Percentiles rank a stretch among this genome's conserved stretches.
These are phyloP conservation scores for Aspergillus spinulosporus DNA, from an alignment of 2,329 filamentous ascomycete species.

Conservation along the genomic window DNA sequence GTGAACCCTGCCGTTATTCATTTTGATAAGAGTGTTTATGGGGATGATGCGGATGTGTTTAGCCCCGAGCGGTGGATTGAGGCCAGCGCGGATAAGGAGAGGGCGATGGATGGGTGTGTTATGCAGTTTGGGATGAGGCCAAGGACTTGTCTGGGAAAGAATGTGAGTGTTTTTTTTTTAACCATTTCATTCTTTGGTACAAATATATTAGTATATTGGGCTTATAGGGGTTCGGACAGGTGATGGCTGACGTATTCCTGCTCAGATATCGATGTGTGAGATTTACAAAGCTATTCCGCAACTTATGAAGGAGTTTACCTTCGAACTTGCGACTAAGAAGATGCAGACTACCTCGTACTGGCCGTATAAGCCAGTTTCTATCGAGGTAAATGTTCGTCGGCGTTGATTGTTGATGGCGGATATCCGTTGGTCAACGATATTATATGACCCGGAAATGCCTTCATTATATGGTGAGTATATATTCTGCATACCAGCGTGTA, in stretches of 20 bases:
- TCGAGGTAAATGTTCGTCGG: slow-evolving; percentile 6
- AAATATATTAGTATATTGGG: no score
- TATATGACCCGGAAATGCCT: no score
- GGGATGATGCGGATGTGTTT: slow-evolving; percentile 3
- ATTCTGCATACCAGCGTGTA: no score
- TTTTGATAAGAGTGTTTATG: slow-evolving; percentile 1
- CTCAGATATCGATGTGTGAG: slow-evolving; percentile 20
- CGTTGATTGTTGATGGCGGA: not conserved
- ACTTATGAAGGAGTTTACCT: slow-evolving; percentile 10
- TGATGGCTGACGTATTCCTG: not conserved
- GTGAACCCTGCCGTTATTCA: not conserved
- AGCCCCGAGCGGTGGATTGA: slow-evolving; percentile 2
- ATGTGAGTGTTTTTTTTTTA: slow-evolving; percentile 7
- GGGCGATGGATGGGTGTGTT: slow-evolving; percentile 5
- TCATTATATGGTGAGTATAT: no score
- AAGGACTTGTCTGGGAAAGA: slow-evolving; percentile 17
- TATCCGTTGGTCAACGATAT: no score
- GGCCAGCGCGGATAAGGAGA: not conserved
- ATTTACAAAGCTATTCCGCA: slow-evolving; percentile 21
- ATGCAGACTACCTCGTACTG: slow-evolving; percentile 16
- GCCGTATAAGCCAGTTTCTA: slow-evolving; percentile 18
- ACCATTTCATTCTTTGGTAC: no score
- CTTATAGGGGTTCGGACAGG: not conserved
- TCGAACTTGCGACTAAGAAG: slow-evolving; percentile 12
- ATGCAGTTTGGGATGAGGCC: slow-evolving; percentile 17